Evolutionary conservation across 2,329 filamentous ascomycete genomes (phyloP).

Genomic region (Trichoderma sp.): DNA sequence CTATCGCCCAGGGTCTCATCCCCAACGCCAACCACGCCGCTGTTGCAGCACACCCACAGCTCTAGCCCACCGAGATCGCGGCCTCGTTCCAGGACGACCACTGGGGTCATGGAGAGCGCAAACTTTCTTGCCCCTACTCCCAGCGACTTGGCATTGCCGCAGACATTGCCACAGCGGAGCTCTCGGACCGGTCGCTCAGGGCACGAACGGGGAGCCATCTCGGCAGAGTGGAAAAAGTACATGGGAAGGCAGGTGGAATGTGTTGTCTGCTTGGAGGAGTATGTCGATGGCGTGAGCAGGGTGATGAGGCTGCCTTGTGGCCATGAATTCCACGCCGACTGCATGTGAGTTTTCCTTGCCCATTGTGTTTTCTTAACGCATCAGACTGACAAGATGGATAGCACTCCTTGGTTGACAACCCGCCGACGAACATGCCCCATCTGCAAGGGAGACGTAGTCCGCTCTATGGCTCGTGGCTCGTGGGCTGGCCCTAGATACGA

Average conservation of each 20-base stretch:
- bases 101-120: conserved; percentile 56
- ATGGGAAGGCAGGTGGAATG: conserved; percentile 78
- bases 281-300: conserved; percentile 87
- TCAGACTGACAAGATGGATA: conserved; percentile 38
- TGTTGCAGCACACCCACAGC: conserved; percentile 63
- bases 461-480: conserved; percentile 59
- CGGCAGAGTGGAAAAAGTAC: conserved; percentile 63
- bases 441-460: conserved; percentile 95
- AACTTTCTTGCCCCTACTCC: conserved; percentile 48
- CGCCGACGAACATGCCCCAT: conserved; percentile 96
- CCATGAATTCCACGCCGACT: conserved; percentile 96
- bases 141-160: conserved; percentile 43
- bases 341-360: conserved; percentile 76
- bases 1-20: conserved; percentile 61
- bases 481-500: conserved; percentile 56
- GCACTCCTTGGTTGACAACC: conserved; percentile 95
- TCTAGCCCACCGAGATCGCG: conserved; percentile 52
- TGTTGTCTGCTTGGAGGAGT: conserved; percentile 95
- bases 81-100: conserved; percentile 66
- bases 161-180: conserved; percentile 27
- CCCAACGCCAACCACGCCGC: conserved; percentile 75
- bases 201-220: conserved; percentile 52
- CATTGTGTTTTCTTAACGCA: conserved; percentile 25
- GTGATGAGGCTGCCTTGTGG: conserved; percentile 98
- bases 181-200: conserved; percentile 35